Evolutionary conservation across 805 yeast species (phyloP), one percentile per base, ranked within the genome.

Genomic region (Saturnispora dispora): DNA sequence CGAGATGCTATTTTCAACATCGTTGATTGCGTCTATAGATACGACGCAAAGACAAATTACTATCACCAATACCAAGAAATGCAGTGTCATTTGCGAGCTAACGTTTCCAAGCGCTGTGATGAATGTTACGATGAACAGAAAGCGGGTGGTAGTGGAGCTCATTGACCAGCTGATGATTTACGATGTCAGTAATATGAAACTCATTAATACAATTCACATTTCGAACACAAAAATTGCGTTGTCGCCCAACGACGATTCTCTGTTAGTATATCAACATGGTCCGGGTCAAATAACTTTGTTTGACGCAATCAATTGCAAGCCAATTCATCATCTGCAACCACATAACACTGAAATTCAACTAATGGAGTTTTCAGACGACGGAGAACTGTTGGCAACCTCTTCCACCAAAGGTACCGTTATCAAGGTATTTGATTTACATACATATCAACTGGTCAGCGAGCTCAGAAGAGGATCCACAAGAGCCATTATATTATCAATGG

Each of bases 1-100:
- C 10, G 96, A 89, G 63, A 90, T 93, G 97, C 76, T 91, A 25
- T 91, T 89, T 62, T 76, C 89, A 42, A 88, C 98, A 0, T 85
- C 95, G 5, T 72, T 91, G 37, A 78, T 93, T 23, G 96, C 95
- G 0, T 51, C 83, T 78, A 55, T 82, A 85, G 59, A 74, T 2
- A 74, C 81, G 17, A 80, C 88, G 8, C 95, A 96, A n/a, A 74
- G 96, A 54, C 80, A 89, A 57, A 74, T 91, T 53, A 82, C 82
- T 61, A 82, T 91, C 50, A 73, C 90, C 52, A 93, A 93, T 68
- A 87, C 96, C 2, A 88, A 87, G 63, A 75, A 90, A 50, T 77
- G 78, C 53, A 68, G 82, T 1, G 73, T 78, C 2, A 88, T 91
- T 18, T 91, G 98, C 67, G 98, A 91, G 62, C 71, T 91, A 58